Evolutionary conservation across 2,329 filamentous ascomycete species (phyloP), one percentile per base, ranked within the genome.

Genomic region (Acarospora socialis): DNA sequence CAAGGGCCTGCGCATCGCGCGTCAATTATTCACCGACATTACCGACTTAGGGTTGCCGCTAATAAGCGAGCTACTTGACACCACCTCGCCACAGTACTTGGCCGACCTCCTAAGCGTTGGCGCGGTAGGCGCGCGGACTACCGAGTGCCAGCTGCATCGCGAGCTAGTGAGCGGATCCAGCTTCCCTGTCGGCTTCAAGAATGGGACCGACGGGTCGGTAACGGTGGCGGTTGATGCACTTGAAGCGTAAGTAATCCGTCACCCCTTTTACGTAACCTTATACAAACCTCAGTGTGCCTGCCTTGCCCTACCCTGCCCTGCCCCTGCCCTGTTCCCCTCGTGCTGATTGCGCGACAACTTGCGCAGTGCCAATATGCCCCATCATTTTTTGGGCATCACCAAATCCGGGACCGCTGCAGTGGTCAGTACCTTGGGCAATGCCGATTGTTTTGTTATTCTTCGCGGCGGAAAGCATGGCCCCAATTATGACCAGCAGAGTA

Each of bases 161-260:
- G 90, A 98, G 64, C 73, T 98, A 41, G 90, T 90, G 4, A 92
- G 81, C 17, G 90, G 90, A 46, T 70, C 95, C 33, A 92, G 82
- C 36, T 95, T 94, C 77, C 90, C 90, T 14, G 86, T 98, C 44
- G 90, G 90, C 37, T 98, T 94, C 78, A 98, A 98, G 74, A 98
- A 98, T 60, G 90, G 90, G 40, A 98, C 90, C 15, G 90, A 98
- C 50, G 90, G 90, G 24, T 83, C 79, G 46, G 65, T 98, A 35
- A 75, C 73, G 17, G 86, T 95, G 13, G 86, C 87, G 13, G 92
- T 95, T 48, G 90, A 98, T 54, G 90, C 90, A 20, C 94, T 95
- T 53, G 90, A 87, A 37, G 77, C 15, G 59, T 61, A 4, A 51
- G 54, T 31, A 56, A 63, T 46, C 60, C 60, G 7, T n/a, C n/a